Percentiles rank a stretch among this genome's conserved stretches.
phyloP scores from a whole-genome alignment of 2,329 filamentous ascomycete genomes.

The Dactylellina haptotyla region DNA sequence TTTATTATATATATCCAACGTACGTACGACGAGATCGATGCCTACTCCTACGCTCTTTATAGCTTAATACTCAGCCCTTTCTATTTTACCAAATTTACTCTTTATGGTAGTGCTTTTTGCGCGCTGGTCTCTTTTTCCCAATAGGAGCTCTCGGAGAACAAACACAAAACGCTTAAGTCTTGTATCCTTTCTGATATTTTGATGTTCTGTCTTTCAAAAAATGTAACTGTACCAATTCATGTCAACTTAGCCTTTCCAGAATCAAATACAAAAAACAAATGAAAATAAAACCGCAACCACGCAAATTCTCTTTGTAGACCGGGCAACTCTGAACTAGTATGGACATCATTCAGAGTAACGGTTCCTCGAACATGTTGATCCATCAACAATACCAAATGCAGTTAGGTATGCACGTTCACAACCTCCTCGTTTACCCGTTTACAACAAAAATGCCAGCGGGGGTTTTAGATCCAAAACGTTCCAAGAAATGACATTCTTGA shows the following conservation, averaged over 20 bases:
- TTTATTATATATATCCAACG: constrained; percentile 30
- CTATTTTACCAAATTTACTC: constrained; percentile 29
- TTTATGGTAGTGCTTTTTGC: constrained; percentile 41
- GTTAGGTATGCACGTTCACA: too few species aligned
- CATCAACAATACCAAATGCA: too few species aligned
- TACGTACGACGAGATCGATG: constrained; percentile 53
- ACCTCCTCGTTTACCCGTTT: too few species aligned
- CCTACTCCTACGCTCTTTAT: constrained; percentile 44
- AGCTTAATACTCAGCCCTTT: constrained; percentile 8
- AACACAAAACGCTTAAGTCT: constrained; percentile 34
- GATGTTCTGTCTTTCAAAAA: constrained; percentile 13
- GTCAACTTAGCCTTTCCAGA: constrained; percentile 12
- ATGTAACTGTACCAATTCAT: constrained; percentile 21
- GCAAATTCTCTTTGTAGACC: too few species aligned
- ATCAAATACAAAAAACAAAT: constrained; percentile 32
- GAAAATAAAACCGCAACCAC: too few species aligned
- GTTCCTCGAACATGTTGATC: too few species aligned
- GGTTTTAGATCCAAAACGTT: too few species aligned
- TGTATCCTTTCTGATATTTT: constrained; percentile 40
- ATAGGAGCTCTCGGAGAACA: constrained; percentile 45
- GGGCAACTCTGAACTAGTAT: too few species aligned
- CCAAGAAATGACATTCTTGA: too few species aligned
- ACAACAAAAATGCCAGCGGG: too few species aligned
- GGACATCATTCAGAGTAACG: too few species aligned
- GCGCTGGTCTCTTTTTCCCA: constrained; percentile 34